Evolutionary conservation across 1,284 basidiomycete species (phyloP).

Genomic region (Pterulicium gracile): DNA sequence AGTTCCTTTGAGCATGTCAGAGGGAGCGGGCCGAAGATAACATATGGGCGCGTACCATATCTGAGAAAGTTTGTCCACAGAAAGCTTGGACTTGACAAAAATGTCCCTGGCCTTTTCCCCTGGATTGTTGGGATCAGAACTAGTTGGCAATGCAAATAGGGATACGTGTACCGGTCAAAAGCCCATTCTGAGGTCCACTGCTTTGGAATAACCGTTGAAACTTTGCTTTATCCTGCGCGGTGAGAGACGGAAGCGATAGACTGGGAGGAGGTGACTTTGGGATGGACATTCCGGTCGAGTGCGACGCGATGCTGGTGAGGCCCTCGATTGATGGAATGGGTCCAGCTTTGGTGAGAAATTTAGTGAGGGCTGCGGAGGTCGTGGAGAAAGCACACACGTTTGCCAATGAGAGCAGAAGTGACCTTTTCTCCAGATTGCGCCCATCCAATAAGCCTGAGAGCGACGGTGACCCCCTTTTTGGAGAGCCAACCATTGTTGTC

Average conservation of each 20-base stretch:
- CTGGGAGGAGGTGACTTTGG: slow-evolving; percentile 48
- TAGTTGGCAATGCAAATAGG: slow-evolving; percentile 1
- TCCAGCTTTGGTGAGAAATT: slow-evolving; percentile 44
- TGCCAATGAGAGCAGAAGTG: slow-evolving; percentile 46
- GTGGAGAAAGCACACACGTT: slow-evolving; percentile 40
- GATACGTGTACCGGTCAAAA: slow-evolving; percentile 53
- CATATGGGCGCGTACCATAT: slow-evolving; percentile 75
- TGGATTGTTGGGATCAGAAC: slow-evolving; percentile 14
- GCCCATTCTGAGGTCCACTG: slow-evolving; percentile 63
- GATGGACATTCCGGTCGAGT: slow-evolving; percentile 45
- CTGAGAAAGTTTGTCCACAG: slow-evolving; percentile 83
- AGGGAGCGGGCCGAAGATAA: slow-evolving; percentile 3
- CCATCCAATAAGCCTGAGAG: slow-evolving; percentile 85
- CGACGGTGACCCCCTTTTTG: slow-evolving; percentile 76
- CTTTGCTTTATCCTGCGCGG: slow-evolving; percentile 72
- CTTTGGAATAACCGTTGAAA: slow-evolving; percentile 73
- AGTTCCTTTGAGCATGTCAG: slow-evolving; percentile 46
- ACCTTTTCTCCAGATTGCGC: slow-evolving; percentile 81
- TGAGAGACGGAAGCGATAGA: slow-evolving; percentile 48
- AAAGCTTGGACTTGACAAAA: slow-evolving; percentile 88
- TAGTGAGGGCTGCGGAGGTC: slow-evolving; percentile 14
- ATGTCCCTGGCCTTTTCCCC: slow-evolving; percentile 90
- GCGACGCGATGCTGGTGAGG: slow-evolving; percentile 33
- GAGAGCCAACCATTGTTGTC: slow-evolving; percentile 90
- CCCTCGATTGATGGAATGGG: slow-evolving; percentile 78